A percentile compares a stretch with the other conserved stretches of the same genome.
Conservation (phyloP, 2,329 filamentous ascomycete species). For the Pseudocercospora eumusae region DNA sequence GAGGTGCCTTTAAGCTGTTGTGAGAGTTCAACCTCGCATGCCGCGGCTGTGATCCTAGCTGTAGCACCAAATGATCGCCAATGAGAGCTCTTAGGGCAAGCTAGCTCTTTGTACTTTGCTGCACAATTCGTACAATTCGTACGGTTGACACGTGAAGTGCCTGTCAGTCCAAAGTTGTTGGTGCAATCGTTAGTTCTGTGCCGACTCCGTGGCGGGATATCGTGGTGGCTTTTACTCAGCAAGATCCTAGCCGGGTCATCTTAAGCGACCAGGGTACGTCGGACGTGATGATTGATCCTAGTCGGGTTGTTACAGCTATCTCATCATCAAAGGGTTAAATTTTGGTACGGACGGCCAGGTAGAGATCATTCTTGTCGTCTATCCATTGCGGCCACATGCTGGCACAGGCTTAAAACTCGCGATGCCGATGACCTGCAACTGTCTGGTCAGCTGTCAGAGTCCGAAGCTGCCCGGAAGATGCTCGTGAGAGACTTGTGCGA, state of each 20-base stretch:
- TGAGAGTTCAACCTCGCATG: conserved; percentile 9
- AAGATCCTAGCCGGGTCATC: not conserved
- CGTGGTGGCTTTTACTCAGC: not conserved
- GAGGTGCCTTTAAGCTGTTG: conserved; percentile 7
- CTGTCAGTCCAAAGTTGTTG: not conserved
- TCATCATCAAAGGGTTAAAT: not conserved
- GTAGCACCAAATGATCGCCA: not conserved
- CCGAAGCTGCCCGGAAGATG: too few relatives aligned
- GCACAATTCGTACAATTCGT: not conserved
- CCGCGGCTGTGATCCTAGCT: not conserved
- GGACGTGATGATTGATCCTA: not conserved
- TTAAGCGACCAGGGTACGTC: not conserved
- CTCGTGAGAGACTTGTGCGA: too few relatives aligned
- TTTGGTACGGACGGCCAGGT: not conserved
- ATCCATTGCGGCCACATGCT: not conserved
- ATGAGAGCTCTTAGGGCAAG: conserved; percentile 3
- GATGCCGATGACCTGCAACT: too few relatives aligned
- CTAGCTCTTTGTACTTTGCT: not conserved
- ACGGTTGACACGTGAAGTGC: not conserved
- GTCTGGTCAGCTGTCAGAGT: too few relatives aligned
- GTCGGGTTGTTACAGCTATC: not conserved
- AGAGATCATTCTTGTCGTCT: not conserved
- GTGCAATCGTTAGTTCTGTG: conserved; percentile 1
- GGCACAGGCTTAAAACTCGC: too few relatives aligned
- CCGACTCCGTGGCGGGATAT: not conserved